Evolutionary conservation across 139 green algal genomes (phyloP).

Genomic region (Protoeuglena noctilucae): DNA sequence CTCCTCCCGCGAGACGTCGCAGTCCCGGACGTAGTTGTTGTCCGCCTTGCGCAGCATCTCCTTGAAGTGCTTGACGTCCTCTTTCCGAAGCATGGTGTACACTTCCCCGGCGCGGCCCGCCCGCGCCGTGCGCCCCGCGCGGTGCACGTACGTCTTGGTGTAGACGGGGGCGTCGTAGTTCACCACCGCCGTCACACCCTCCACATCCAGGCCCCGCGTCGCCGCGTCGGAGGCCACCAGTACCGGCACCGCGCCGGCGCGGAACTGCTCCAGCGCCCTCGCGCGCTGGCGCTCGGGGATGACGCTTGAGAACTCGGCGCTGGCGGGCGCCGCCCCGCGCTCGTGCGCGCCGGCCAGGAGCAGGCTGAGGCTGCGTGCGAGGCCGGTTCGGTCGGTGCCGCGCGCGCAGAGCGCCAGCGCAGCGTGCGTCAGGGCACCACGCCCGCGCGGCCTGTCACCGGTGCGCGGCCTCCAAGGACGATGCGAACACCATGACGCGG

Average conservation of each 20-base stretch:
- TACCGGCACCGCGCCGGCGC: constrained; percentile 16
- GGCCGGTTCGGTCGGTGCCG: not conserved
- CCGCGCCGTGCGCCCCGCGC: constrained; percentile 63
- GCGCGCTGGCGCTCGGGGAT: not conserved
- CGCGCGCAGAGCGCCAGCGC: no score
- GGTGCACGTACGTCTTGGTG: constrained; percentile 57
- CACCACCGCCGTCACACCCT: constrained; percentile 37
- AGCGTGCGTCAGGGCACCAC: no score
- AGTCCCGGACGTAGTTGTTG: constrained; percentile 59
- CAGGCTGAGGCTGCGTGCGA: not conserved
- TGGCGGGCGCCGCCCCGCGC: no score
- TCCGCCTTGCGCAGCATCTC: constrained; percentile 30
- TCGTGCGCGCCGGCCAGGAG: not conserved
- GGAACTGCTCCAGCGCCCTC: constrained; percentile 15
- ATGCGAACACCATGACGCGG: constrained; percentile 74
- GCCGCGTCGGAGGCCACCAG: constrained; percentile 75
- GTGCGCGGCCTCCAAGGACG: constrained; percentile 59
- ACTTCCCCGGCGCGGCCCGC: constrained; percentile 40
- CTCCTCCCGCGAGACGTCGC: constrained; percentile 13
- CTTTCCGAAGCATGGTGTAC: constrained; percentile 53
- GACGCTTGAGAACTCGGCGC: constrained; percentile 34
- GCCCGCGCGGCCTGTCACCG: not conserved
- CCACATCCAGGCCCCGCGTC: constrained; percentile 76
- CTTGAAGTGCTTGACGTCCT: constrained; percentile 72
- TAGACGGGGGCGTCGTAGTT: constrained; percentile 82